Evolutionary conservation across 805 yeast genomes (phyloP).

Genomic region (Hemisphaericaspora nanyangensis): DNA sequence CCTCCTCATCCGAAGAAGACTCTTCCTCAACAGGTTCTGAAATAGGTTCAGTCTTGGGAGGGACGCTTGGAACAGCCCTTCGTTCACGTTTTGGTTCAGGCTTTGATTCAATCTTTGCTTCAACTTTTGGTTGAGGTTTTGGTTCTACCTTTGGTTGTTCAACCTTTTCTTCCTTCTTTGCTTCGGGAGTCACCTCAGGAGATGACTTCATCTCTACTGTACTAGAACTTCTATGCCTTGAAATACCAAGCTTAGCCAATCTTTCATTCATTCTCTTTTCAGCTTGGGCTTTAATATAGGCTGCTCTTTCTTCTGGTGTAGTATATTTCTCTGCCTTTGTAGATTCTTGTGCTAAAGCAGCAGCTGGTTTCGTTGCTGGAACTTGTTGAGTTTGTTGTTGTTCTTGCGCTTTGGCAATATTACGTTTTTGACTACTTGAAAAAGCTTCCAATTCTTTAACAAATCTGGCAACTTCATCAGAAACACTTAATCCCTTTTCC

Average conservation of each 20-base stretch:
- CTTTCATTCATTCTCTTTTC: conserved; percentile 78
- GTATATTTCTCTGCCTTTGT: conserved; percentile 17
- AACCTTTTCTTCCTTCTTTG: neutral
- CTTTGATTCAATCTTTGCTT: conserved; percentile 4
- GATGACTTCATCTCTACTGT: conserved; percentile 4
- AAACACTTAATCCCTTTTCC: conserved; percentile 79
- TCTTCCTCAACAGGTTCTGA: conserved; percentile 15
- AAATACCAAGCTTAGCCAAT: conserved; percentile 74
- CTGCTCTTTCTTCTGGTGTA: conserved; percentile 66
- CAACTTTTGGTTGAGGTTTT: neutral
- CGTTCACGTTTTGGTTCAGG: conserved; percentile 7
- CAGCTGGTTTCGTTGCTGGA: conserved; percentile 6
- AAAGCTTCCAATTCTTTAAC: conserved; percentile 49
- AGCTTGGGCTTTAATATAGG: conserved; percentile 75
- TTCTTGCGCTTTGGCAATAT: conserved; percentile 9
- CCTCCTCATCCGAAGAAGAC: conserved; percentile 35
- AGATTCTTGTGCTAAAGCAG: conserved; percentile 6
- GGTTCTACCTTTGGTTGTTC: neutral
- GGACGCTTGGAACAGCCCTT: too few species aligned
- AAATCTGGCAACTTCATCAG: conserved; percentile 57
- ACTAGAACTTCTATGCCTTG: conserved; percentile 25
- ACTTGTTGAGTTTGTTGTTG: neutral
- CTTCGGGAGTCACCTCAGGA: neutral
- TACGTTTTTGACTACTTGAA: conserved; percentile 9
- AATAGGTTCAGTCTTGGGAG: conserved; percentile 1